These are phyloP conservation scores for Fusarium agapanthi DNA, from an alignment of 2,329 filamentous ascomycete genomes.

Conservation along the genomic window DNA sequence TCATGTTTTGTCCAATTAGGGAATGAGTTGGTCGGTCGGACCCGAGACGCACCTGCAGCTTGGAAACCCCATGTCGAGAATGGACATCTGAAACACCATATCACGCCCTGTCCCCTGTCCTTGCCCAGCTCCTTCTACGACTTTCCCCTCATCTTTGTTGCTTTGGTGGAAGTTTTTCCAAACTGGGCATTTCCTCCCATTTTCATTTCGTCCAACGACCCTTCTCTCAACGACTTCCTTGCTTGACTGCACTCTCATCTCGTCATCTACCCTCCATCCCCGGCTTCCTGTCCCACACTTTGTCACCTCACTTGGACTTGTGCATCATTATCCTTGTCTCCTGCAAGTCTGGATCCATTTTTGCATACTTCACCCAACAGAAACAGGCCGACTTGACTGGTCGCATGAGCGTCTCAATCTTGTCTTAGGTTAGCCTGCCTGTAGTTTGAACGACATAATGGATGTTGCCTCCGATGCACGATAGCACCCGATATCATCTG, in stretches of 20 bases:
- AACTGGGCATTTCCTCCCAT: slow-evolving; percentile 6
- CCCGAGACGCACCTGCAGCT: slow-evolving; percentile 31
- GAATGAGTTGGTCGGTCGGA: not conserved
- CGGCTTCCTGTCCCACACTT: slow-evolving; percentile 6
- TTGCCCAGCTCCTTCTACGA: slow-evolving; percentile 2
- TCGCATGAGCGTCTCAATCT: slow-evolving; percentile 3
- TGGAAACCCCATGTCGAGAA: slow-evolving; percentile 26
- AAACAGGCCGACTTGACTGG: not conserved
- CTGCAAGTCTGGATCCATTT: not conserved
- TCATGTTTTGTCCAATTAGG: slow-evolving; percentile 17
- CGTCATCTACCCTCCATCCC: not conserved
- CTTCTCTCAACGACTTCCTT: not conserved
- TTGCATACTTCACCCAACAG: not conserved
- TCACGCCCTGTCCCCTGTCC: not conserved
- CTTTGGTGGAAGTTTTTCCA: slow-evolving; percentile 10
- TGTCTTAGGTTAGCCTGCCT: not conserved
- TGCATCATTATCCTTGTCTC: slow-evolving; percentile 8
- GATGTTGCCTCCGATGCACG: slow-evolving; percentile 1
- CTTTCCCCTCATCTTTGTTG: slow-evolving; percentile 20
- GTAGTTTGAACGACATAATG: slow-evolving; percentile 14
- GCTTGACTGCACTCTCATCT: not conserved
- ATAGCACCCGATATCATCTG: not conserved
- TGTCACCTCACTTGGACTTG: slow-evolving; percentile 4
- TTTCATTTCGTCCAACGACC: slow-evolving; percentile 5
- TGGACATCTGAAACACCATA: slow-evolving; percentile 32